Percentiles rank a stretch among this genome's conserved stretches.
Conservation (phyloP, 768 basidiomycete genomes). For the Pleurotus djamor region DNA sequence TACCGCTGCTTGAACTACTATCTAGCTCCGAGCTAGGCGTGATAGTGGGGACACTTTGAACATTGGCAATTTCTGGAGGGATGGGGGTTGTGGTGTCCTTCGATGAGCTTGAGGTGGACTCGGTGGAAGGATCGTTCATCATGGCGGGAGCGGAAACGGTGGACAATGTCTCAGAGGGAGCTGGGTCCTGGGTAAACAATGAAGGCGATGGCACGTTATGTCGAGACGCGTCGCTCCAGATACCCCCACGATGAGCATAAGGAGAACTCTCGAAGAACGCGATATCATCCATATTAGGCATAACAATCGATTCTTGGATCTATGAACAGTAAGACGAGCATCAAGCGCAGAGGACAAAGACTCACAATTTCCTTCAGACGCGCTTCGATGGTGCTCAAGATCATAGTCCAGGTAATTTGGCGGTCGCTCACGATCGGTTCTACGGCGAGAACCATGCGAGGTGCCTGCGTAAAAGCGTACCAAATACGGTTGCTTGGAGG, state of each 20-base stretch:
- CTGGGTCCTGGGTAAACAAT: slow-evolving; percentile 11
- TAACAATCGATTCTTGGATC: slow-evolving; percentile 92
- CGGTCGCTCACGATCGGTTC: slow-evolving; percentile 94
- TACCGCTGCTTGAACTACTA: background rate
- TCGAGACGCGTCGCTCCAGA: slow-evolving; percentile 79
- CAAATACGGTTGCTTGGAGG: slow-evolving; percentile 95
- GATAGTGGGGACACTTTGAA: background rate
- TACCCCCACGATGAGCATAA: slow-evolving; percentile 77
- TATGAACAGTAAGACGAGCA: slow-evolving; percentile 25
- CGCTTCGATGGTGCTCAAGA: slow-evolving; percentile 86
- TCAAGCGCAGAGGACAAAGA: background rate
- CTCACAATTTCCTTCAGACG: slow-evolving; percentile 85
- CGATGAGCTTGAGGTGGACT: background rate
- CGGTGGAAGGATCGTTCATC: background rate
- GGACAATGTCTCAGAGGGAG: slow-evolving; percentile 26
- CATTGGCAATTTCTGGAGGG: background rate
- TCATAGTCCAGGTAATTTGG: slow-evolving; percentile 93
- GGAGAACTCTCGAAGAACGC: slow-evolving; percentile 83
- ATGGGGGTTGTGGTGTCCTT: background rate
- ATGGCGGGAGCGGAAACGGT: slow-evolving; percentile 34
- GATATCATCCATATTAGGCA: slow-evolving; percentile 99
- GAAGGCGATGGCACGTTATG: slow-evolving; percentile 25
- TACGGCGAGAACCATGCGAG: slow-evolving; percentile 85
- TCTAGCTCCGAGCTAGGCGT: background rate
- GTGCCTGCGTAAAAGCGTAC: slow-evolving; percentile 92